Evolutionary conservation across 2,329 filamentous ascomycete species (phyloP).

Genomic region (Didymella sp.): DNA sequence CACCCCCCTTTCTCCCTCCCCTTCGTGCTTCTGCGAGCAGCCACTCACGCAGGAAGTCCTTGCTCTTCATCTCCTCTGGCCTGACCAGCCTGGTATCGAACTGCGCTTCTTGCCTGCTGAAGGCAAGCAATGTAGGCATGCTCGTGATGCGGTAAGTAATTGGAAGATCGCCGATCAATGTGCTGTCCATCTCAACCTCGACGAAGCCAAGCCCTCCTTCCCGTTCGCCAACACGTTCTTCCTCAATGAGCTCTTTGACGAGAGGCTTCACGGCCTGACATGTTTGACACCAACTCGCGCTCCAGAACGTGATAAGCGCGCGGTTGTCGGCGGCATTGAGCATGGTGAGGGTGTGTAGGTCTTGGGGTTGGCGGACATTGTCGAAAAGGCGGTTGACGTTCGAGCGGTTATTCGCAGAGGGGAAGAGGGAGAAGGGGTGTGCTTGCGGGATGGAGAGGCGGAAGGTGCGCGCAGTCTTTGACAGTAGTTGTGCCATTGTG

Average conservation of each 20-base stretch:
- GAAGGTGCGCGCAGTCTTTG: conserved; percentile 6
- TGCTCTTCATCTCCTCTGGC: conserved; percentile 56
- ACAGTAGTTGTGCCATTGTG: conserved; percentile 9
- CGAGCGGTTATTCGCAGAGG: conserved; percentile 19
- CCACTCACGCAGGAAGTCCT: conserved; percentile 55
- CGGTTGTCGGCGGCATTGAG: conserved; percentile 55
- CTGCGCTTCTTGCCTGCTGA: conserved; percentile 59
- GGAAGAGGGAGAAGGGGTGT: conserved; percentile 29
- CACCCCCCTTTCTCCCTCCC: conserved; percentile 54
- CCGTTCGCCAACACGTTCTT: conserved; percentile 54
- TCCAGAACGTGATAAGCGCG: conserved; percentile 59
- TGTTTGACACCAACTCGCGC: conserved; percentile 56
- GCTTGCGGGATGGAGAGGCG: conserved; percentile 1
- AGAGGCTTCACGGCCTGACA: conserved; percentile 55
- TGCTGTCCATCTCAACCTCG: conserved; percentile 58
- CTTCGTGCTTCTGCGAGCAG: conserved; percentile 56
- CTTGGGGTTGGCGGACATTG: conserved; percentile 56
- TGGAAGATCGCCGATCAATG: conserved; percentile 52
- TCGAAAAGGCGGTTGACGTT: conserved; percentile 45
- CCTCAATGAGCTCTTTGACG: conserved; percentile 52
- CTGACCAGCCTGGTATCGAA: conserved; percentile 54
- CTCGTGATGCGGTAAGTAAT: conserved; percentile 55
- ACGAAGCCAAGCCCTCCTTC: conserved; percentile 57
- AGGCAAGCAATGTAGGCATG: conserved; percentile 59
- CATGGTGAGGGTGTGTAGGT: conserved; percentile 57